These are phyloP conservation scores for Rhodotorula sp. DNA, from an alignment of 1,284 basidiomycete genomes.

Conservation along the genomic window DNA sequence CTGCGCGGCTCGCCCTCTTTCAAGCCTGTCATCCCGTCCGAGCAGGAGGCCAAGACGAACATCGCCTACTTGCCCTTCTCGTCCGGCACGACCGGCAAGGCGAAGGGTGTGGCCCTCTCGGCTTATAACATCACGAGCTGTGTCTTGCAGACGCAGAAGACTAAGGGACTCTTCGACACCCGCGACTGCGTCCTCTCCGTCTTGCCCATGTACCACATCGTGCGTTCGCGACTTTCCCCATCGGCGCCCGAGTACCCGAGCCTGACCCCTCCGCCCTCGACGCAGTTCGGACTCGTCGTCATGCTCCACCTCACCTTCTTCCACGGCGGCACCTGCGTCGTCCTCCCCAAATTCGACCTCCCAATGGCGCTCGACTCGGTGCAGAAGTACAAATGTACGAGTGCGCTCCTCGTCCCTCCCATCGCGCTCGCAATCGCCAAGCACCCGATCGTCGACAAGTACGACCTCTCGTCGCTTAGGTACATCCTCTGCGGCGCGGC, in stretches of 20 bases:
- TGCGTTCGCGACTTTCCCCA: background rate
- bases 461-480: conserved; percentile 31
- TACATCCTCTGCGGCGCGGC: conserved; percentile 38
- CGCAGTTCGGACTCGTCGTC: conserved; percentile 32
- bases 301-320: conserved; percentile 25
- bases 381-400: conserved; percentile 29
- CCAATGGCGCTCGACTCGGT: conserved; percentile 19
- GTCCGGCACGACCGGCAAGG: conserved; percentile 32
- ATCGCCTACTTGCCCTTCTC: conserved; percentile 32
- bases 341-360: conserved; percentile 38
- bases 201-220: conserved; percentile 27
- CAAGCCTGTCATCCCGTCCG: conserved; percentile 17
- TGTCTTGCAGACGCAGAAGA: conserved; percentile 14
- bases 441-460: conserved; percentile 38
- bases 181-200: conserved; percentile 21
- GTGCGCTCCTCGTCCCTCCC: conserved; percentile 39
- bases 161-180: conserved; percentile 21
- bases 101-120: conserved; percentile 33
- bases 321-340: conserved; percentile 30
- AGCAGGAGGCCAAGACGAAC: conserved; percentile 8
- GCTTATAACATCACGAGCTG: conserved; percentile 25
- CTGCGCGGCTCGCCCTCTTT: conserved; percentile 18
- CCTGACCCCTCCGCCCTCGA: background rate
- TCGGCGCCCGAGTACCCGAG: background rate
- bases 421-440: conserved; percentile 40